Evolutionary conservation across 805 yeast genomes (phyloP), one percentile per base, ranked within the genome.

Genomic region (Saturnispora hagleri): DNA sequence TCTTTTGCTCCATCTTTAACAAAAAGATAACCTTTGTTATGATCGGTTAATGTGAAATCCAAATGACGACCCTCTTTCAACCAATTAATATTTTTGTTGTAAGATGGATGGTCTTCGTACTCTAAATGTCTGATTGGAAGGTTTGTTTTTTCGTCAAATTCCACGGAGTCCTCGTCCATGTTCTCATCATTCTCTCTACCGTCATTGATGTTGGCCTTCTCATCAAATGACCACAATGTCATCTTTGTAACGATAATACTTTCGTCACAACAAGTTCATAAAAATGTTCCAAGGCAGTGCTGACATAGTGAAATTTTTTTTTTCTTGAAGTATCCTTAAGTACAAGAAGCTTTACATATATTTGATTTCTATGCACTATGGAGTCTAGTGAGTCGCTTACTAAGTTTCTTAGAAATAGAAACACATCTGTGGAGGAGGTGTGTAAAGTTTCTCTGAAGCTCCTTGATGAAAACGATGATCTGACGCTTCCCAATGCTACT

Each of bases 401-500:
- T 0, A 75, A 75, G 60, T 71, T 69, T 58, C 69, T 85, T 28
- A 73, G 91, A 55, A 75, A 81, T 22, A 82, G 78, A 58, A 70
- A 68, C 38, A 73, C 73, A 1, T 28, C 73, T 1, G 63, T 77
- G 0, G 63, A 63, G 5, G 73, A 77, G 26, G 73, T 83, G 20
- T 66, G 72, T 13, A 58, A 44, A 43, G 67, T 63, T 43, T 69
- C 70, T 6, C 57, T 53, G 43, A 59, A 58, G 36, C 65, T 73
- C 31, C 61, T 77, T 20, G 70, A 50, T n/a, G 7, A 18, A 13
- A 13, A 63, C 5, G 46, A 62, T 18, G 51, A 62, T 1, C 69
- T 79, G 2, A 73, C 70, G 51, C 71, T 85, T 13, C 90, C 89
- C 8, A 76, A 81, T 52, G 69, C 69, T 50, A 73, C 74, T 24